phyloP scores from a whole-genome alignment of 2,329 filamentous ascomycete species.

The Exophiala sp. region DNA sequence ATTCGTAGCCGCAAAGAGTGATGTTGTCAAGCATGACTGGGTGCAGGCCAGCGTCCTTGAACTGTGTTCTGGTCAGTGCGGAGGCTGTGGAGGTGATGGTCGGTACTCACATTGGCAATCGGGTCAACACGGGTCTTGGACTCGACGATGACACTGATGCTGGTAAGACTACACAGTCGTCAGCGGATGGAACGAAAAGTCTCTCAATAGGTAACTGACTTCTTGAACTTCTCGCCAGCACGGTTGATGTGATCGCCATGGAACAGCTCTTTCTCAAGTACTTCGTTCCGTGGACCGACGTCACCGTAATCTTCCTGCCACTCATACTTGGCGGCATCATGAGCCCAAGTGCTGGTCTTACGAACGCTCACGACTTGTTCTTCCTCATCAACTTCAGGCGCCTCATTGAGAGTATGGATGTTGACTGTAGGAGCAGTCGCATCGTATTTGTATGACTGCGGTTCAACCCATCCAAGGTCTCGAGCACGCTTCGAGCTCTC shows the following conservation, averaged over 20 bases:
- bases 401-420: background rate
- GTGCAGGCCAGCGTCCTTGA: slow-evolving; percentile 77
- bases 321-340: slow-evolving; percentile 67
- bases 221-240: slow-evolving; percentile 62
- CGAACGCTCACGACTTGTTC: slow-evolving; percentile 1
- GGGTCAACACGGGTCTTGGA: slow-evolving; percentile 47
- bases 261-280: slow-evolving; percentile 75
- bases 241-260: slow-evolving; percentile 50
- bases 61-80: slow-evolving; percentile 45
- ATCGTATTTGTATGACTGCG: slow-evolving; percentile 19
- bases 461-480: slow-evolving; percentile 21
- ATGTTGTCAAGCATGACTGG: slow-evolving; percentile 79
- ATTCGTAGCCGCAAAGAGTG: slow-evolving; percentile 63
- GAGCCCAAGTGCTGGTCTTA: slow-evolving; percentile 42
- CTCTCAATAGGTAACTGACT: slow-evolving; percentile 43
- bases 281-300: slow-evolving; percentile 66
- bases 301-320: slow-evolving; percentile 86
- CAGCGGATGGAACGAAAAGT: slow-evolving; percentile 7
- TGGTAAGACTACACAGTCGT: slow-evolving; percentile 37
- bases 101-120: slow-evolving; percentile 43
- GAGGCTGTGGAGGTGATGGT: background rate
- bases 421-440: slow-evolving; percentile 2
- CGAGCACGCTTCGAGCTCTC: slow-evolving; percentile 9
- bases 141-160: slow-evolving; percentile 51
- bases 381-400: slow-evolving; percentile 2